Evolutionary conservation across 441 rosid species (phyloP).

Genomic region (Populus tomentosa): DNA sequence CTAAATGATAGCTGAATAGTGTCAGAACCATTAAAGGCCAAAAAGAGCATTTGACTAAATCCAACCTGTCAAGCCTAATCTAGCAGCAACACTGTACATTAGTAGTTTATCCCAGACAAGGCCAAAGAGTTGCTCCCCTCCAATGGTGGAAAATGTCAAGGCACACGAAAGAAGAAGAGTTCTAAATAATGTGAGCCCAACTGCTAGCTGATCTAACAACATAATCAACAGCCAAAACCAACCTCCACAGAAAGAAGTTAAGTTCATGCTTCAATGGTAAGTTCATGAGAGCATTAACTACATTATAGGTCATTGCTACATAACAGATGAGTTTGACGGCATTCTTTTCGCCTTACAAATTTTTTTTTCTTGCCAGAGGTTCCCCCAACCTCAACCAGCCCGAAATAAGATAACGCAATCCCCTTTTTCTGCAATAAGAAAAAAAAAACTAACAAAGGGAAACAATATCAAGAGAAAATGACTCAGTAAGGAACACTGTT

Average conservation of each 20-base stretch:
- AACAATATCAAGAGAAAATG: not conserved
- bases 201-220: constrained; percentile 56
- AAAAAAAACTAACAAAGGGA: not conserved
- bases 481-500: not conserved
- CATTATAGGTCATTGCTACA: not conserved
- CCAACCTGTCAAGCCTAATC: constrained; percentile 82
- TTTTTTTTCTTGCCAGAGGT: not conserved
- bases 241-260: not conserved
- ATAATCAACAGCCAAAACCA: constrained; percentile 37
- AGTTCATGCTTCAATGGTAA: not conserved
- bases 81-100: constrained; percentile 88
- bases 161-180: constrained; percentile 71
- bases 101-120: constrained; percentile 77
- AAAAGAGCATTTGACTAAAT: constrained; percentile 23
- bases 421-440: not conserved
- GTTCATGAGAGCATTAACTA: not conserved
- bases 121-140: constrained; percentile 86
- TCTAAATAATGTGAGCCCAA: constrained; percentile 59
- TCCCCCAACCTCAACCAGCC: not conserved
- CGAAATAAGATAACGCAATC: not conserved
- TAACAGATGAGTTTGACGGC: not conserved
- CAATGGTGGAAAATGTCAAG: constrained; percentile 68
- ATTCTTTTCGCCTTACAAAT: not conserved
- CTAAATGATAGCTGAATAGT: too few relatives aligned
- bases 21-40: not conserved